Conservation (phyloP, 495 filamentous ascomycete genomes). For the Hypoxylon perforatum region DNA sequence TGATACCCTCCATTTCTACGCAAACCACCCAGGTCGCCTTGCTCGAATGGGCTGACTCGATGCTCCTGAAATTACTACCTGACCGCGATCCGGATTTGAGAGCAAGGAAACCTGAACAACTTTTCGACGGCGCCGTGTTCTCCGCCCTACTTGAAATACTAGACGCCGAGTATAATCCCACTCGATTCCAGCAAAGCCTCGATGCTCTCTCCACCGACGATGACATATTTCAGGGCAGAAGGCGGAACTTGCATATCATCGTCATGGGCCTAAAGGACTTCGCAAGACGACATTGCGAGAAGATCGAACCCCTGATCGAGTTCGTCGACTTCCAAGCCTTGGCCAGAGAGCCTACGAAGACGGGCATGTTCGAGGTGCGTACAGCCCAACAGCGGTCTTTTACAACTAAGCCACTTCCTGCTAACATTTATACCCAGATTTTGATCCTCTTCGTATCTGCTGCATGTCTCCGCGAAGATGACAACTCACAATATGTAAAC, state of each 20-base stretch:
- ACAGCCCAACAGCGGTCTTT: background rate
- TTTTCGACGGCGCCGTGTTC: conserved; percentile 80
- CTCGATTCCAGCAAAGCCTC: conserved; percentile 70
- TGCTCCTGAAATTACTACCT: conserved; percentile 36
- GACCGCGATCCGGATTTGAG: conserved; percentile 43
- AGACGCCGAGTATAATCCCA: conserved; percentile 67
- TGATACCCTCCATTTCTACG: conserved; percentile 42
- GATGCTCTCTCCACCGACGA: conserved; percentile 28
- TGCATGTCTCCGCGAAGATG: conserved; percentile 37
- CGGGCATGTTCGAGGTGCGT: conserved; percentile 41
- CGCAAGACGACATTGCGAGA: conserved; percentile 29
- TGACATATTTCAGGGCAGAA: conserved; percentile 28
- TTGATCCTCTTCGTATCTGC: conserved; percentile 39
- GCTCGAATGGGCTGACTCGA: conserved; percentile 54
- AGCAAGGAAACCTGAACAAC: conserved; percentile 59
- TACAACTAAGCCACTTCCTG: background rate
- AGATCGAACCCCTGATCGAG: conserved; percentile 42
- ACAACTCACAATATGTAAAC: conserved; percentile 34
- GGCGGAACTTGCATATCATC: conserved; percentile 46
- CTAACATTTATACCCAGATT: conserved; percentile 35
- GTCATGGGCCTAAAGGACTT: conserved; percentile 42
- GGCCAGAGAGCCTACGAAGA: conserved; percentile 42
- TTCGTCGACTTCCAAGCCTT: conserved; percentile 41
- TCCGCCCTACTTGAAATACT: conserved; percentile 70
- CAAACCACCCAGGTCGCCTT: conserved; percentile 52